Base-by-base conservation (phyloP, 163 green algal genomes). In the Volvox carteri region DNA sequence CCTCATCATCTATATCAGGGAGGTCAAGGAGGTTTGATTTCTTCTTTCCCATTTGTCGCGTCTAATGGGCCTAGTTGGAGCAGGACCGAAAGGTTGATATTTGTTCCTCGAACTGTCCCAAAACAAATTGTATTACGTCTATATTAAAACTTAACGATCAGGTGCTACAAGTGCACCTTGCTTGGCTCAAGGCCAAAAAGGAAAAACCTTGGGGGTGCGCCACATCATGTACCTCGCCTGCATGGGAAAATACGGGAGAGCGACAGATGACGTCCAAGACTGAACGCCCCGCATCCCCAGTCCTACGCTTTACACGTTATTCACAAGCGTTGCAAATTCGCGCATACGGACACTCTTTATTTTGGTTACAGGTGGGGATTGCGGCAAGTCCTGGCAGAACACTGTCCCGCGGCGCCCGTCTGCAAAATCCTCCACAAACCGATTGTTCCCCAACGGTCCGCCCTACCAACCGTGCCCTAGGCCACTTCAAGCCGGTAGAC, bases 21-120 rank as follows among this genome's bases (percentile, higher is more conserved):
- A 93, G 52, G 41, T 95, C 93, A 21, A 92, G 44, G 12, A 91
- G 48, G 1, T 4, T 72, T 9, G 72, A 84, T 70, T 93, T 93
- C 70, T 93, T 94, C 65, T 92, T 92, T n/a, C 84, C 89, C 84
- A 90, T 92, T 21, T 68, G 41, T 80, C 7, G 39, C 2, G 39
- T 52, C 35, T 46, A 76, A 28, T 76, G 67, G 35, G 30, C 18
- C 39, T 78, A 52, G 37, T 37, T 1, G 8, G 30, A 21, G 25
- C 39, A 78, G 70, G 39, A 23, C 11, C 70, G 70, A 14, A 4
- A 78, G 39, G 35, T 58, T 78, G 39, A 30, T 35, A 56, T 58
- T 78, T 78, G 70, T 41, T 74, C 9, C 30, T 44, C 37, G 62
- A 74, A 74, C 8, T 74, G 23, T 12, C 28, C 28, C 54, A 65